Evolutionary conservation across 441 rosid species (phyloP).

Genomic region (Aleurites moluccanus): DNA sequence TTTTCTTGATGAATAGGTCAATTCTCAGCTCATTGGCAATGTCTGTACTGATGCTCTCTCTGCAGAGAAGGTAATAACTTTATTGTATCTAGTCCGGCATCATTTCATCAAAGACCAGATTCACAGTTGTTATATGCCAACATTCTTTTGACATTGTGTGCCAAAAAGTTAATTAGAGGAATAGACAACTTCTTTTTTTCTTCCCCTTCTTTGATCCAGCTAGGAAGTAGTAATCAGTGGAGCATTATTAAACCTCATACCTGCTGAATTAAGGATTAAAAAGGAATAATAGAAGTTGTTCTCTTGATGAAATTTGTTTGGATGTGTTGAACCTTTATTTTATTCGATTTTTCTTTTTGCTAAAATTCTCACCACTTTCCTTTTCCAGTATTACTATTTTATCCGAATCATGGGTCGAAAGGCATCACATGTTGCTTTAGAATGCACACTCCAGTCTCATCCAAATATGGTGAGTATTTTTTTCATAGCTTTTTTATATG

Average conservation of each 20-base stretch:
- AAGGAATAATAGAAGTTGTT: neutral
- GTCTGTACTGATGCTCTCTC: constrained; percentile 98
- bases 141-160: neutral
- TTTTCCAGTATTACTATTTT: constrained; percentile 86
- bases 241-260: neutral
- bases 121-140: neutral
- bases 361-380: constrained; percentile 10
- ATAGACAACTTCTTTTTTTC: neutral
- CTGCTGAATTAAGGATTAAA: constrained; percentile 1
- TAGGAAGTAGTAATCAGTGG: neutral
- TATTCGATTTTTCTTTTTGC: neutral
- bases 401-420: constrained; percentile 98
- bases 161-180: constrained; percentile 9
- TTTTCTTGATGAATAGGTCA: constrained; percentile 52
- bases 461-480: constrained; percentile 77
- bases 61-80: constrained; percentile 83
- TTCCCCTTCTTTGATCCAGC: neutral
- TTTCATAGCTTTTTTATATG: neutral
- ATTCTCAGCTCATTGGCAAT: constrained; percentile 98
- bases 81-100: neutral
- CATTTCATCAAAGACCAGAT: neutral
- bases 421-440: constrained; percentile 98
- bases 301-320: neutral
- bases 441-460: constrained; percentile 98
- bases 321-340: neutral